Evolutionary conservation across 2,329 filamentous ascomycete genomes (phyloP), one percentile per base, ranked within the genome.

Genomic region (Rosellinia necatrix): DNA sequence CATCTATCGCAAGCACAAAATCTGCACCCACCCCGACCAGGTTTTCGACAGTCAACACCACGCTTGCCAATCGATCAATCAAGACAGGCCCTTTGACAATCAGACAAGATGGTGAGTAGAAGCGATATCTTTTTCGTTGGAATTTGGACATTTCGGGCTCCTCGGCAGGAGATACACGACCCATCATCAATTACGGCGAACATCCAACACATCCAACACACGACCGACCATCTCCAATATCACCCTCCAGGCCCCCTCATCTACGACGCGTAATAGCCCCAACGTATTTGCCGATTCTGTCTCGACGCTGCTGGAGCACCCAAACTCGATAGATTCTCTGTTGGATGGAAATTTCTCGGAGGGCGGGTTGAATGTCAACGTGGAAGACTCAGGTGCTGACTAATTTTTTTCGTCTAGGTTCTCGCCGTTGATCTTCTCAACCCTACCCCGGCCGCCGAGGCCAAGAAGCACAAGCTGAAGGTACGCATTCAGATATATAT

Each of bases 401-500:
- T 68, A 68, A 34, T 49, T 58, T 61, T 61, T 59, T 59, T 58
- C 13, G 19, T 12, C 15, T 76, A 97, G 94, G 93, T 97, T 96
- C 92, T 99, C 89, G 94, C 94, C 81, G 91, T 97, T 86, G 94
- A 99, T 87, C 92, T 99, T 75, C 89, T 99, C 82, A 97, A 99
- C 91, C 94, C 94, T 77, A 90, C 90, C 77, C 90, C 93, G 81
- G 91, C 91, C 81, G 88, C 93, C 80, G 94, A 99, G 90, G 92
- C 92, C 76, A 91, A 92, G 85, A 97, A 97, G 90, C 94, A 99
- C 91, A 99, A 99, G 91, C 91, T 99, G 80, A 99, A 99, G 92
- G 92, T 96, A 91, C 70, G 81, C 71, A 64, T 56, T 50, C 49
- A 53, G 56, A 42, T 35, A 34, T 19, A 8, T 9, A n/a, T 34